Base-by-base conservation (phyloP, 2,329 filamentous ascomycete species). In the Sporothrix brasiliensis region DNA sequence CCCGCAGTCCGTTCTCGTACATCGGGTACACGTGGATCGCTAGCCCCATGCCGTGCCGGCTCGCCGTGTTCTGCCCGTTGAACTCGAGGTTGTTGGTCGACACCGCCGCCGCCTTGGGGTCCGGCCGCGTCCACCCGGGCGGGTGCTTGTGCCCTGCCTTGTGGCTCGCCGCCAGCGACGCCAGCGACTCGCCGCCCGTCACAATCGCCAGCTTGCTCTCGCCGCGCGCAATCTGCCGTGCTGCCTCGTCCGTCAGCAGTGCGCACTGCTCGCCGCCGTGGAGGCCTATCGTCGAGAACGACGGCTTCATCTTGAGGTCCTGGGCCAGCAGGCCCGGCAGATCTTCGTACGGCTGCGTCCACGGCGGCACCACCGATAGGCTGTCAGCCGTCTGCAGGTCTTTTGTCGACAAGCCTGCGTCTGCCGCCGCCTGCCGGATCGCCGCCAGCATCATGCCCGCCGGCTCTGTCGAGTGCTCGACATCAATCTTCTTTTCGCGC, bases 1-100 rank as follows among this genome's bases (percentile, higher is more conserved):
- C 71, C 21, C 71, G 71, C 24, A 72, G 65, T 2, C 66, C 66
- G 53, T 72, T 72, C 49, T 72, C 71, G 47, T 72, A 72, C 71
- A 72, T 72, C 1, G 71, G 66, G 34, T 72, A 72, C 16, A 72
- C 69, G 14, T 72, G 71, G n/a, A 71, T 69, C 6, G 71, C 27
- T 34, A 72, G 47, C 2, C 71, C 71, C 65, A 71, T 71, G 16
- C 24, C 27, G 49, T 72, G 71, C 10, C 41, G 53, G 60, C 71
- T 69, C 44, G 65, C 71, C n/a, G 63, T 67, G 14, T 58, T 72
- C 5, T 24, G 10, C n/a, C 69, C 71, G 24, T 67, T 56, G 30
- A 69, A 61, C 21, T 47, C 58, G 6, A 69, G 58, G 53, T 72
- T 63, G 53, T 53, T 69, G 3, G 71, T 65, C 5, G 65, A 70